Evolutionary conservation across 1,284 basidiomycete species (phyloP).

Genomic region (Rhodotorula sp.): DNA sequence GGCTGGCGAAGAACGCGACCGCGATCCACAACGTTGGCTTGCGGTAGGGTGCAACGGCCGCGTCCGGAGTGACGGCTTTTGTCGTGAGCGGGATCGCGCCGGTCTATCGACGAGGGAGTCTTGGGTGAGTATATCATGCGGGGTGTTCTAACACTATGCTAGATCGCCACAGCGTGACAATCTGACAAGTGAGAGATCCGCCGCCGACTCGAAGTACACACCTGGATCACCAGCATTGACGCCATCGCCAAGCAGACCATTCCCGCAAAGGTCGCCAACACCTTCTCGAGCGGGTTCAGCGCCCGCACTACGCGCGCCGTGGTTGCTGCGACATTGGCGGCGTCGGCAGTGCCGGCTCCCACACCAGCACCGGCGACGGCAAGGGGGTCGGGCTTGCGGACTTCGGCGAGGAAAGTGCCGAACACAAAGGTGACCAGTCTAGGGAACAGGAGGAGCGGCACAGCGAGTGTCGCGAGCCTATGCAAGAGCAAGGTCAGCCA

Average conservation of each 20-base stretch:
- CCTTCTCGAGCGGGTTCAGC: conserved; percentile 29
- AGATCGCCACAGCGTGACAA: not conserved
- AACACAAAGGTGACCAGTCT: conserved; percentile 33
- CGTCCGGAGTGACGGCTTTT: not conserved
- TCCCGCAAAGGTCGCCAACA: conserved; percentile 25
- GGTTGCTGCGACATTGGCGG: not conserved
- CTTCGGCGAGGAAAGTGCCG: conserved; percentile 24
- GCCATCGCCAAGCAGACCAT: conserved; percentile 18
- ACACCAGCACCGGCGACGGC: not conserved
- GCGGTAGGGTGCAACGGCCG: conserved; percentile 22
- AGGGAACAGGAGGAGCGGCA: conserved; percentile 31
- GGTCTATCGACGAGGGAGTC: conserved; percentile 4
- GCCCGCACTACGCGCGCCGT: conserved; percentile 14
- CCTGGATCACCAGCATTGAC: conserved; percentile 28
- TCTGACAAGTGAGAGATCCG: no score
- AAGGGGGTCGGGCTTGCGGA: conserved; percentile 19
- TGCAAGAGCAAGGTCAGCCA: not conserved
- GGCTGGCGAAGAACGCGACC: conserved; percentile 18
- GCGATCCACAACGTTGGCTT: conserved; percentile 22
- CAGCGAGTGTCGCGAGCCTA: conserved; percentile 24
- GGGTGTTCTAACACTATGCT: no score
- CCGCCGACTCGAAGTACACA: not conserved
- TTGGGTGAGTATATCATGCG: not conserved
- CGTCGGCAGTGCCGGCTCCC: not conserved
- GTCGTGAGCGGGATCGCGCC: conserved; percentile 31